Conservation (phyloP, 306 rosid genomes). For the Quercus agrifolia region DNA sequence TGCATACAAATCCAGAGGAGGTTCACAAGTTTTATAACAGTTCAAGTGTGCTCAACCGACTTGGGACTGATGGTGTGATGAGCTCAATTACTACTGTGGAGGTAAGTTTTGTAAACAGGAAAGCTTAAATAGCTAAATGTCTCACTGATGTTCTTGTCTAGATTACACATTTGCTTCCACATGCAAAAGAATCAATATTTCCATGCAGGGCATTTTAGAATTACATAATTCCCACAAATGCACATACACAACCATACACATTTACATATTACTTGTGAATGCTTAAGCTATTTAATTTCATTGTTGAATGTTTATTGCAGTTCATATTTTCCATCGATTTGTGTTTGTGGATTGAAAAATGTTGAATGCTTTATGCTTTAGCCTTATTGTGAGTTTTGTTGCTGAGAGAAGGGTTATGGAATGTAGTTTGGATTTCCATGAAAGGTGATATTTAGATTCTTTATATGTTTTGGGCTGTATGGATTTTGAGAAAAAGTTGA, state of each 20-base stretch:
- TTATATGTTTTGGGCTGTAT: not conserved
- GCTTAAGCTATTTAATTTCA: not conserved
- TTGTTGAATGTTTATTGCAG: not conserved
- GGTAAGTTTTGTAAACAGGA: slow-evolving; percentile 27
- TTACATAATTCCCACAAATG: not conserved
- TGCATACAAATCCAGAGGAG: slow-evolving; percentile 28
- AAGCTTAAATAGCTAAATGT: not conserved
- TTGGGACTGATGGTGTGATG: slow-evolving; percentile 49
- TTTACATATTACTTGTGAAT: too few species aligned
- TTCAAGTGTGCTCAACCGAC: slow-evolving; percentile 52
- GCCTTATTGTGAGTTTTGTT: not conserved
- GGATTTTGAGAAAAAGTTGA: not conserved
- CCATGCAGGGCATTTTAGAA: not conserved
- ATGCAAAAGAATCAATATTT: not conserved
- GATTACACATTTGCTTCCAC: not conserved
- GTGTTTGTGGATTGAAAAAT: not conserved
- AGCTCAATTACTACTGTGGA: slow-evolving; percentile 30
- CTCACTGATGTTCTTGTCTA: not conserved
- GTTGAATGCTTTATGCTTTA: not conserved
- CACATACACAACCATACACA: not conserved
- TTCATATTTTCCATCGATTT: not conserved
- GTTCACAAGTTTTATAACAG: slow-evolving; percentile 50
- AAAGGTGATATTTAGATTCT: not conserved
- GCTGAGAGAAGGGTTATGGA: not conserved
- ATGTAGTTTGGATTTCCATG: not conserved